A percentile compares a stretch with the other conserved stretches of the same genome.
These are phyloP conservation scores for Aspergillus biplanus DNA, from an alignment of 495 filamentous ascomycete species.

Conservation along the genomic window DNA sequence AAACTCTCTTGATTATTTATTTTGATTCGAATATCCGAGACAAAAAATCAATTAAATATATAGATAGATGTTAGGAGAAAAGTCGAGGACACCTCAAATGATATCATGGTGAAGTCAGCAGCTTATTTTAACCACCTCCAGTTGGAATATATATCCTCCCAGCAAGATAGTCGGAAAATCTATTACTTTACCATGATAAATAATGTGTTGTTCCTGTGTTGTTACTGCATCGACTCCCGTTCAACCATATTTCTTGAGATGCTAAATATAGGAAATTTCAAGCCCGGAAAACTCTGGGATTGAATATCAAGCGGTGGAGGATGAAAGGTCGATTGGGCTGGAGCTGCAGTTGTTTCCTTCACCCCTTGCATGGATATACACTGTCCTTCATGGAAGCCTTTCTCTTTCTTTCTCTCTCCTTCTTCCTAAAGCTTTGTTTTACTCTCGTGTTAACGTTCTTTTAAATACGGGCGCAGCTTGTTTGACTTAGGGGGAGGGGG, in stretches of 20 bases:
- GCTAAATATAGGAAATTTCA: not conserved
- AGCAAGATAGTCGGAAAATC: too few species aligned
- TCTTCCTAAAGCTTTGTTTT: not conserved
- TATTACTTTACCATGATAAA: too few species aligned
- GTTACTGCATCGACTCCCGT: too few species aligned
- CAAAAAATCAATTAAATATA: not conserved
- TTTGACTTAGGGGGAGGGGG: too few species aligned
- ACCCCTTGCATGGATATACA: conserved; percentile 4
- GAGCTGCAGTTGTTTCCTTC: not conserved
- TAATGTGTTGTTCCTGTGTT: too few species aligned
- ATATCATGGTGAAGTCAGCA: not conserved
- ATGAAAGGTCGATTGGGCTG: not conserved
- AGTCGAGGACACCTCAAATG: not conserved
- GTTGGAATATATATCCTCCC: too few species aligned
- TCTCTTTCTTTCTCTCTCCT: too few species aligned
- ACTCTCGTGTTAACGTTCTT: too few species aligned
- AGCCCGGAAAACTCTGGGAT: not conserved
- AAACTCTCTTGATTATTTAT: too few species aligned
- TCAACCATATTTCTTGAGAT: not conserved
- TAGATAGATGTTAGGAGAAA: not conserved
- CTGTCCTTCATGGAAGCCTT: not conserved
- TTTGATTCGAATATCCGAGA: too few species aligned
- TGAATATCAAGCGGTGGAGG: not conserved
- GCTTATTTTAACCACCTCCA: too few species aligned
- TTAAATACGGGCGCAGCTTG: too few species aligned